Percentiles rank a stretch among this genome's conserved stretches.
phyloP scores from a whole-genome alignment of 2,329 filamentous ascomycete species.

The Huntiella bhutanensis region DNA sequence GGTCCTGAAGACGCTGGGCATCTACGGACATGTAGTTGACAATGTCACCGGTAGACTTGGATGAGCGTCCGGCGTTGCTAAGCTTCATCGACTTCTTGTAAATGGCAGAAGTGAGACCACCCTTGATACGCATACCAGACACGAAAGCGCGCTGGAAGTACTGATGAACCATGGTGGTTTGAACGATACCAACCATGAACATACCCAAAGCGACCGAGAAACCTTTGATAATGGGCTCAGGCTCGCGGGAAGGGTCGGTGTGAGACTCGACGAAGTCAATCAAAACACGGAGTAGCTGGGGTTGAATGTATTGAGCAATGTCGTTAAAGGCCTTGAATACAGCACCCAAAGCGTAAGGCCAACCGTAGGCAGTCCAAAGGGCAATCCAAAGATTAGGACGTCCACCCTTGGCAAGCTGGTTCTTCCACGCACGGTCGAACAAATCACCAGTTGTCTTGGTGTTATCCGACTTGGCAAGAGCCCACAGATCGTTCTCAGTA shows the following conservation, averaged over 20 bases:
- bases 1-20: constrained; percentile 80
- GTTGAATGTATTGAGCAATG: constrained; percentile 68
- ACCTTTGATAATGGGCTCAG: constrained; percentile 65
- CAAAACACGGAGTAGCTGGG: constrained; percentile 68
- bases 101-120: constrained; percentile 72
- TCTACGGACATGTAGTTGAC: constrained; percentile 99
- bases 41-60: constrained; percentile 90
- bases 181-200: constrained; percentile 71
- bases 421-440: constrained; percentile 59
- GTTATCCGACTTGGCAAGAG: constrained; percentile 59
- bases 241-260: constrained; percentile 22
- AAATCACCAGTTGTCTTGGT: constrained; percentile 52
- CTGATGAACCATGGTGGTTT: constrained; percentile 80
- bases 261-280: constrained; percentile 66
- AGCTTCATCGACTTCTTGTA: constrained; percentile 80
- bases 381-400: constrained; percentile 68
- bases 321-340: constrained; percentile 85
- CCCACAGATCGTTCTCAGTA: constrained; percentile 93
- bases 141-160: constrained; percentile 94
- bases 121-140: constrained; percentile 86
- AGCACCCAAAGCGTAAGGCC: constrained; percentile 62
- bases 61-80: constrained; percentile 77
- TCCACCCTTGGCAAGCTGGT: constrained; percentile 47
- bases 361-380: constrained; percentile 66
- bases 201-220: constrained; percentile 77